phyloP scores from a whole-genome alignment of 2,329 filamentous ascomycete genomes.

The Triangularia setosa region DNA sequence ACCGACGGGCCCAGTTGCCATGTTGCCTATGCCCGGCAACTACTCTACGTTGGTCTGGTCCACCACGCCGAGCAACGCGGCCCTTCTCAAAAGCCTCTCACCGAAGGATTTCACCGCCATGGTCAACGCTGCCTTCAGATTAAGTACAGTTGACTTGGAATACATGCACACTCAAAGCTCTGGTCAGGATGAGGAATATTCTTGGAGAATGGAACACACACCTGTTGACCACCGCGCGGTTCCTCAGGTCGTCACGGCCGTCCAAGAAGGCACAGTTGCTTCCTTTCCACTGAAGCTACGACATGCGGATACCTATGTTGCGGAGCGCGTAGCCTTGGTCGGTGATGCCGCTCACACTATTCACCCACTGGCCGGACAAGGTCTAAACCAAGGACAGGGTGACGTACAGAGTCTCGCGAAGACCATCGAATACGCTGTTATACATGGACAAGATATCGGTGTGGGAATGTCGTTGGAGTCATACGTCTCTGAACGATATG shows the following conservation, averaged over 20 bases:
- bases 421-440: constrained; percentile 71
- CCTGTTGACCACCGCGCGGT: constrained; percentile 48
- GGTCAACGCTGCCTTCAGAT: constrained; percentile 90
- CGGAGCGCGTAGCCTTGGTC: constrained; percentile 83
- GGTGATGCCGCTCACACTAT: constrained; percentile 95
- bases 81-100: constrained; percentile 71
- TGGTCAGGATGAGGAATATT: constrained; percentile 68
- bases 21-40: constrained; percentile 83
- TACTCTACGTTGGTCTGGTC: constrained; percentile 90
- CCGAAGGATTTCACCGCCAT: constrained; percentile 73
- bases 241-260: constrained; percentile 62
- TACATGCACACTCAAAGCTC: constrained; percentile 68
- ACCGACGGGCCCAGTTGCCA: constrained; percentile 84
- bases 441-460: constrained; percentile 85
- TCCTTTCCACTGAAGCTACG: constrained; percentile 89
- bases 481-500: constrained; percentile 78
- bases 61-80: constrained; percentile 76
- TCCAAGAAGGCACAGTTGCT: constrained; percentile 77
- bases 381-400: constrained; percentile 86
- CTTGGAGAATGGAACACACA: constrained; percentile 79
- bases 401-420: constrained; percentile 77
- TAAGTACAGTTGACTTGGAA: constrained; percentile 72
- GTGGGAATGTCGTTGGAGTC: constrained; percentile 71
- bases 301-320: constrained; percentile 90
- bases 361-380: constrained; percentile 91